Conservation (phyloP, 805 yeast species). For the Zygosaccharomyces bisporus region DNA sequence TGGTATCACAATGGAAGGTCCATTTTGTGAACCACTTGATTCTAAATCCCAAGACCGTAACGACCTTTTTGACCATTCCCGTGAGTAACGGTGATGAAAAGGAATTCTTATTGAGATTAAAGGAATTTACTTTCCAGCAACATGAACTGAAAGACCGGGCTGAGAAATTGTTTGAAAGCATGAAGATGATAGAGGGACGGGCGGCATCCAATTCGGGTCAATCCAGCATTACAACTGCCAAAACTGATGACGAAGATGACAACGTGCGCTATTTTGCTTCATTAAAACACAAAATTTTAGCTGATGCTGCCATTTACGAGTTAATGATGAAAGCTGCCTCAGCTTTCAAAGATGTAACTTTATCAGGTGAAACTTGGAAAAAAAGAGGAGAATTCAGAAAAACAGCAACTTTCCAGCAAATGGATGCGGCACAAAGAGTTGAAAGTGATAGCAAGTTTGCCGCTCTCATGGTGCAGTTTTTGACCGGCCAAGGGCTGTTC, state of each 20-base stretch:
- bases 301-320: conserved; percentile 52
- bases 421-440: conserved; percentile 46
- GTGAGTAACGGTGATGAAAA: conserved; percentile 23
- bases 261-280: conserved; percentile 11
- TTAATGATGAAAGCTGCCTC: conserved; percentile 66
- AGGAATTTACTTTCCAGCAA: conserved; percentile 28
- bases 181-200: conserved; percentile 1
- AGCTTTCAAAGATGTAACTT: conserved; percentile 47
- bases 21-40: conserved; percentile 18
- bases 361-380: conserved; percentile 67
- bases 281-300: conserved; percentile 35
- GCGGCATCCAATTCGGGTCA: background rate
- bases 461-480: conserved; percentile 56
- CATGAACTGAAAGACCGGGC: conserved; percentile 21
- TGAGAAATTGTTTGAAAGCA: conserved; percentile 10
- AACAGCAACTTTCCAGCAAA: conserved; percentile 45
- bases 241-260: background rate
- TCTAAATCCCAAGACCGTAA: conserved; percentile 23
- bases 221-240: background rate
- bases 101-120: conserved; percentile 28
- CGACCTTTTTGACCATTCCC: conserved; percentile 30
- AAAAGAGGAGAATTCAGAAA: conserved; percentile 76
- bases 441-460: conserved; percentile 50
- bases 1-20: conserved; percentile 19
- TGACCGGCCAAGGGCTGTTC: conserved; percentile 51